phyloP scores from a whole-genome alignment of 345 rosid genomes.

The Syzygium oleosum region DNA sequence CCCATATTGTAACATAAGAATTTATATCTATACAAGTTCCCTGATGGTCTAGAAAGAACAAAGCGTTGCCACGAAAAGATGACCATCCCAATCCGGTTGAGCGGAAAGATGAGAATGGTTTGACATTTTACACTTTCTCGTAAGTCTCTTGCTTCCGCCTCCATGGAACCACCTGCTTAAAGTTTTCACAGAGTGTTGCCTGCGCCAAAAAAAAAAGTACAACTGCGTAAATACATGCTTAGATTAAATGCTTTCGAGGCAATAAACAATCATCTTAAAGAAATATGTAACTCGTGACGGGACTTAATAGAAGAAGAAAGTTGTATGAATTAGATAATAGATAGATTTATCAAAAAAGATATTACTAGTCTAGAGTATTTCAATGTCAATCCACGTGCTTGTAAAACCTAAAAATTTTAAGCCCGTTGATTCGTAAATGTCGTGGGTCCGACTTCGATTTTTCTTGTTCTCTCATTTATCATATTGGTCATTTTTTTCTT shows the following conservation, averaged over 20 bases:
- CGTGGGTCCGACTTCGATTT: neutral
- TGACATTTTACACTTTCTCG: neutral
- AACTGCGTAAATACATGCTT: neutral
- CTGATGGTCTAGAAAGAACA: neutral
- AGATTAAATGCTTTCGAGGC: neutral
- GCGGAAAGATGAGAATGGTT: neutral
- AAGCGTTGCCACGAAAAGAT: neutral
- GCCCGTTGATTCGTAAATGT: neutral
- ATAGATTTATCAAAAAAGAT: neutral
- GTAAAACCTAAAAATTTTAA: neutral
- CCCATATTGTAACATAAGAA: neutral
- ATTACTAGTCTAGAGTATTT: neutral
- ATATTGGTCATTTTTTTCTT: neutral
- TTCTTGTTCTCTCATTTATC: neutral
- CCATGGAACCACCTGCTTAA: conserved; percentile 12
- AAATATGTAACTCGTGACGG: neutral
- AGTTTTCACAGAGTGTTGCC: conserved; percentile 1
- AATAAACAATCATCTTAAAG: neutral
- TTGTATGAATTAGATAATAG: neutral
- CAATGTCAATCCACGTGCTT: neutral
- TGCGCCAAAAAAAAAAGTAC: neutral
- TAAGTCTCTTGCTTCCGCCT: neutral
- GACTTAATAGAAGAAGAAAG: neutral
- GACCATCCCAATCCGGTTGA: neutral
- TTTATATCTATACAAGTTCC: neutral